Base-by-base conservation (phyloP, 2,329 filamentous ascomycete genomes). In the Niveomyces coronatus region DNA sequence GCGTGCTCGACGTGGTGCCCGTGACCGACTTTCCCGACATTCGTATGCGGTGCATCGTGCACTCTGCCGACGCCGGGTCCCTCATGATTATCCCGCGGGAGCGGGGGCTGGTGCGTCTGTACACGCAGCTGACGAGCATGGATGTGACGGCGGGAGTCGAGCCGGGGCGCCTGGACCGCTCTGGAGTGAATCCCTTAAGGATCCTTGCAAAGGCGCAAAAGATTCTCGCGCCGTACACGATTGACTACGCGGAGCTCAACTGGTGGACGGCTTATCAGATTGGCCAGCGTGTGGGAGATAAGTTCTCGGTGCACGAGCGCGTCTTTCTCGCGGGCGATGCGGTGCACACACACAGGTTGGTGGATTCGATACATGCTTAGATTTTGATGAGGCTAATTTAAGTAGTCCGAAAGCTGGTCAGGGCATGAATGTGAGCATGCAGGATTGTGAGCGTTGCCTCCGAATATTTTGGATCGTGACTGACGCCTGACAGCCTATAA, bases 241-340 rank as follows among this genome's bases (percentile, higher is more conserved):
- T 87, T 3, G 66, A 68, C 0, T 82, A 82, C 46, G 58, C 70
- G 24, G 70, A 81, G 43, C 75, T 75, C 40, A 71, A 79, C 47
- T 83, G 77, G 75, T 73, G 42, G 72, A 79, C 48, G 80, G 79
- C 75, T 81, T 82, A 81, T 47, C 70, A 82, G 44, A 80, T 84
- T 31, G 78, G 78, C 0, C 79, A 83, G 50, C 65, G 80, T 5
- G 69, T 82, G 0, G 74, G 71, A 4, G 67, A 64, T 1, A 61
- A 66, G 29, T 82, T 80, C 53, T 70, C 67, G 28, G 63, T 64
- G 6, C 56, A 63, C 10, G 65, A 71, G 17, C 67, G 78, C 4
- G 65, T 87, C 9, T 86, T 87, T 52, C 63, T 85, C 4, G 76
- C 79, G 0, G 82, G 81, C 3, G 81, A 84, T 54, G 79, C 76